Base-by-base conservation (phyloP, 2,329 filamentous ascomycete species). In the Remersonia thermophila region DNA sequence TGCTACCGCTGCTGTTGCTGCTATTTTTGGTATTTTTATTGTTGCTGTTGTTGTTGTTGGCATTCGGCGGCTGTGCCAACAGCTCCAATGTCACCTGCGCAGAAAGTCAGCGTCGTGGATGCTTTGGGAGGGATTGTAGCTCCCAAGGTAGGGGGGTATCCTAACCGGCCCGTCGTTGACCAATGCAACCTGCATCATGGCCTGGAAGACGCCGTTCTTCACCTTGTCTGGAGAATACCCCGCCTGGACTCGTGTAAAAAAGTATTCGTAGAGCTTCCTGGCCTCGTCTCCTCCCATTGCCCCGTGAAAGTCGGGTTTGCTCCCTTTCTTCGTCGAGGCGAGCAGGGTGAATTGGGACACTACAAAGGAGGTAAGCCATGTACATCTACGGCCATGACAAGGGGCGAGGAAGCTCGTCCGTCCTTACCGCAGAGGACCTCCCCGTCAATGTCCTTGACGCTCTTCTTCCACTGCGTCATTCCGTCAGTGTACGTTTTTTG, bases 321-420 rank as follows among this genome's bases (percentile, higher is more conserved):
- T 87, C 44, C 89, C 89, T 59, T 96, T 96, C 55, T 87, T 93
- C n/a, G 87, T 87, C 31, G 80, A 82, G 32, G 86, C 93, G 33
- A 93, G 71, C 8, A 98, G 72, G 2, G 91, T 98, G 55, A 98
- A 98, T 61, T 98, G 91, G 11, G 91, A 96, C 31, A 98, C 89
- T 93, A 9, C 5, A 23, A 23, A 23, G 9, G 5, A 9, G 9
- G 9, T 23, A 9, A 23, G 20, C 20, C 20, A 23, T 23, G 20
- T 6, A 5, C 20, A 9, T 23, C n/a, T n/a, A n/a, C n/a, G n/a
- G n/a, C n/a, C n/a, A n/a, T n/a, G n/a, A n/a, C n/a, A n/a, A 53
- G 12, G 25, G 17, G 14, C 27, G 14, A 11, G 23, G 4, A 23
- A 23, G 9, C 20, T 5, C 20, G 20, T 23, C 20, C 5, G 20